Evolutionary conservation across 2,329 filamentous ascomycete species (phyloP).

Genomic region (Fusarium annulatum): DNA sequence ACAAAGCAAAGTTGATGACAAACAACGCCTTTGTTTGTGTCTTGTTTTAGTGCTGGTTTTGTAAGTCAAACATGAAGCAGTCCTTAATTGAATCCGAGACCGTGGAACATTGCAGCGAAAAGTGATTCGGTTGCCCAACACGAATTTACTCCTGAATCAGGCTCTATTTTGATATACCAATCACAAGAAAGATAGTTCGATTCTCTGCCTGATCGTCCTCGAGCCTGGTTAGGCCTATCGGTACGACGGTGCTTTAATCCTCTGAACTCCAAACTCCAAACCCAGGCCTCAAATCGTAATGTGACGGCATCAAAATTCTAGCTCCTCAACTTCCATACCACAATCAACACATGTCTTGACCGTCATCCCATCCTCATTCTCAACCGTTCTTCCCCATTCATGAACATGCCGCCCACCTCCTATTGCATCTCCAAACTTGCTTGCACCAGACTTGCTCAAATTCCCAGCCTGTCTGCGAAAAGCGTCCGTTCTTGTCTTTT

Average conservation of each 20-base stretch:
- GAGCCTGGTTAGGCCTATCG: not conserved
- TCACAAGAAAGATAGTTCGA: not conserved
- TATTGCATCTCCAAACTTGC: slow-evolving; percentile 81
- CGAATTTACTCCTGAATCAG: not conserved
- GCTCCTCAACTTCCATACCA: slow-evolving; percentile 82
- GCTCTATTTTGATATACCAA: not conserved
- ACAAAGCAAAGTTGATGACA: not conserved
- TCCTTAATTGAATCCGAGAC: not conserved
- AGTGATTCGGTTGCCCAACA: not conserved
- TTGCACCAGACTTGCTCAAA: slow-evolving; percentile 63
- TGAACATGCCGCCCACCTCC: slow-evolving; percentile 82
- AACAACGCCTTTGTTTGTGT: not conserved
- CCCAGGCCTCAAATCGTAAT: not conserved
- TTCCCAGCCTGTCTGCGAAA: slow-evolving; percentile 78
- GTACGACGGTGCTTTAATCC: too few relatives aligned
- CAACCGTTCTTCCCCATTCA: slow-evolving; percentile 81
- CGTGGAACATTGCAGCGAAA: not conserved
- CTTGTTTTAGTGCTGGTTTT: not conserved
- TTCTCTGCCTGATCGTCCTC: not conserved
- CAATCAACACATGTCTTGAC: slow-evolving; percentile 84
- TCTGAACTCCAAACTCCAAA: not conserved
- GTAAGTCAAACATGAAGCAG: not conserved
- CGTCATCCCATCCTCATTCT: slow-evolving; percentile 77
- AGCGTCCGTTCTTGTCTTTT: slow-evolving; percentile 90
- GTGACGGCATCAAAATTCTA: slow-evolving; percentile 62